Base-by-base conservation (phyloP, 768 basidiomycete genomes). In the Kwoniella bestiolae region DNA sequence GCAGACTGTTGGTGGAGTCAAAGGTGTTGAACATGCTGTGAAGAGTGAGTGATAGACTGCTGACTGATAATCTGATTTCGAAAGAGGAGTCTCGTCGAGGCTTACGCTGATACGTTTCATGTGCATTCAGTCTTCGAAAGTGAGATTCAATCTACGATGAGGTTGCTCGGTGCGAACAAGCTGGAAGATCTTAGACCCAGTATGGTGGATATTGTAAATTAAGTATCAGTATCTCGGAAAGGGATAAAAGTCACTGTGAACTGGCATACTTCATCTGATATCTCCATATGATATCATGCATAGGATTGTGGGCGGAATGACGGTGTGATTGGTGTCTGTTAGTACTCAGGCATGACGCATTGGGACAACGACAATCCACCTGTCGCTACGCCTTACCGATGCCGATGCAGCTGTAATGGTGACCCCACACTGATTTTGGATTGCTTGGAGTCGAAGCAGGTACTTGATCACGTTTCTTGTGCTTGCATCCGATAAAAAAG, bases 121-220 rank as follows among this genome's bases (percentile, higher is more conserved):
- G 18, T 50, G 9, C 14, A 3, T n/a, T 45, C 60, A 83, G 83
- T 94, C 38, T 78, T 95, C 55, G 84, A 89, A 74, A 86, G 87
- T 47, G 93, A 95, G 82, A 92, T 94, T 50, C 76, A 86, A 25
- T 86, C 86, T 9, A 86, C 86, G 3, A 91, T 95, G 91, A 82
- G 87, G 63, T 83, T 91, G 23, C 79, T 92, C 4, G 93, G 93
- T 31, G 91, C 86, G 38, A 83, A 84, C 49, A 86, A 82, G 44
- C 77, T 94, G 1, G 80, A 84, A 3, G 87, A 92, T 57, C 83
- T 95, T 38, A 85, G 82, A 31, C 90, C 91, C 0, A 88, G 90
- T 72, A 85, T 93, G 87, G 91, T 90, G 3, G 79, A 82, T 26
- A 64, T 77, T 51, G 73, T 69, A 64, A 71, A 73, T 38, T 71